A percentile compares a stretch with the other conserved stretches of the same genome.
Evolutionary conservation across 1,284 basidiomycete genomes (phyloP).

Genomic region (Cystobasidium slooffiae): DNA sequence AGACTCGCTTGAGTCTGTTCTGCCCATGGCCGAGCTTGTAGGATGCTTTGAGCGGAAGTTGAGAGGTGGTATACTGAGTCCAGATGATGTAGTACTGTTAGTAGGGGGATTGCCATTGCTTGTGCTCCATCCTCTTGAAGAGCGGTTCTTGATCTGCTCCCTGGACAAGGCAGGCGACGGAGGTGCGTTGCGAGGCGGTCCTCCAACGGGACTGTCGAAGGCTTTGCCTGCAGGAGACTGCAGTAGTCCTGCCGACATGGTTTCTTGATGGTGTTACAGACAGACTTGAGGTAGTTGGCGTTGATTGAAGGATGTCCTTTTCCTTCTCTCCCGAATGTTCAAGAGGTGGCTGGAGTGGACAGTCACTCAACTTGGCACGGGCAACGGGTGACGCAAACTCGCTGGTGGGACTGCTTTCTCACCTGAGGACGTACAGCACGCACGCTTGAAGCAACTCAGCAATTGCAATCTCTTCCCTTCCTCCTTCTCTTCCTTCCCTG

Average conservation of each 20-base stretch:
- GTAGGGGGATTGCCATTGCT: neutral
- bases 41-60: constrained; percentile 28
- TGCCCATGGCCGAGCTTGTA: constrained; percentile 24
- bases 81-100: neutral
- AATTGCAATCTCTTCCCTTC: neutral
- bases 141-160: constrained; percentile 45
- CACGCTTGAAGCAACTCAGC: too few relatives aligned
- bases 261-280: neutral
- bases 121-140: constrained; percentile 34
- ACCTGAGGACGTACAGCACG: neutral
- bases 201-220: neutral
- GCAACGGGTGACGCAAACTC: neutral
- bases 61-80: constrained; percentile 23
- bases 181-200: constrained; percentile 26
- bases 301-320: neutral
- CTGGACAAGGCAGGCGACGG: constrained; percentile 32
- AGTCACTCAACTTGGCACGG: constrained; percentile 26
- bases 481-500: neutral
- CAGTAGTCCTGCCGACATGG: constrained; percentile 33
- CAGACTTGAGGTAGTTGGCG: neutral
- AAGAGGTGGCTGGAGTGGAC: constrained; percentile 28
- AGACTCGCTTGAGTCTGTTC: constrained; percentile 26
- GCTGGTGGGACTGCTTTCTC: neutral
- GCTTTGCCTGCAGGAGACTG: constrained; percentile 12
- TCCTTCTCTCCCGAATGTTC: neutral